Evolutionary conservation across 768 basidiomycete genomes (phyloP), one percentile per base, ranked within the genome.

Genomic region (Suillus placidus): DNA sequence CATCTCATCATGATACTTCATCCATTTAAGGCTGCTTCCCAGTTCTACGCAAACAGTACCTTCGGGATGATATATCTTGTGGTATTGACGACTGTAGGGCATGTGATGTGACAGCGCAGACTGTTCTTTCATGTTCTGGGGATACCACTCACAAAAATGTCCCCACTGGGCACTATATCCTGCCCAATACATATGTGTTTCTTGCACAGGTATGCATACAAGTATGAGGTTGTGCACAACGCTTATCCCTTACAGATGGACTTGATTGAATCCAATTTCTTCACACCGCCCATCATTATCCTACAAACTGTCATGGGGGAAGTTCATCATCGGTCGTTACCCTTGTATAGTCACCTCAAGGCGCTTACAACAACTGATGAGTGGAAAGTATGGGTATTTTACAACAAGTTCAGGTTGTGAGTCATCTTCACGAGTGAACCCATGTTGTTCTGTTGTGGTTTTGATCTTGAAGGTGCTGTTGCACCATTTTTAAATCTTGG

Each of bases 281-380:
- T 96, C 71, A 84, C 79, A 0, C 82, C 90, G 0, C 94, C 96
- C 0, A 88, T 98, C 62, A 89, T 99, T 63, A 81, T 99, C 30
- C 85, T 97, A 2, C 97, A 99, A 78, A 99, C 97, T 0, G 96
- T 98, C 3, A 82, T 99, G 61, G 93, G 97, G 69, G 97, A 99
- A 87, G 95, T 98, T 66, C 85, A 96, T 64, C 97, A 99, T 75
- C 86, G 97, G 23, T 95, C 93, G 1, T 79, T 99, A 32, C 97
- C 97, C 4, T 80, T 99, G 18, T 95, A 94, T 79, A 98, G 95
- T 75, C 90, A 96, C 38, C 83, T 99, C 67, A 96, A 93, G 71
- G 87, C 90, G 1, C 82, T 99, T 55, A 83, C 91, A 37, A 91
- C 88, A 67, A 86, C 88, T 69, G 97, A 98, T 64, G 94, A 94